phyloP scores from a whole-genome alignment of 768 basidiomycete species.

The Trametes elegans region DNA sequence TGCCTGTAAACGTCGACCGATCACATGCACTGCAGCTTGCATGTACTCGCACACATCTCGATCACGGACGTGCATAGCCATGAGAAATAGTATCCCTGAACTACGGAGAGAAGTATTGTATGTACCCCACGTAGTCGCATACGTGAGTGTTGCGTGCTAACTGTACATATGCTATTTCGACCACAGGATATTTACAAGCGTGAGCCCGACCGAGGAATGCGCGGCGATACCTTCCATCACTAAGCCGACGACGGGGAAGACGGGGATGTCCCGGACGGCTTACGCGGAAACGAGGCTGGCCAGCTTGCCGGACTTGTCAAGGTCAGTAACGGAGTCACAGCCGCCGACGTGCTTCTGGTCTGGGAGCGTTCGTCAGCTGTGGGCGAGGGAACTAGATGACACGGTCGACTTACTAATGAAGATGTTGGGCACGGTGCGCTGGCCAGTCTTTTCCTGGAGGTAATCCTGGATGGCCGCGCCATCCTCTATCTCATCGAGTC shows the following conservation, averaged over 20 bases:
- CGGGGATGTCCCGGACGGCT: not conserved
- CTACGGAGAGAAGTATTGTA: no score
- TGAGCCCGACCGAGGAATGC: not conserved
- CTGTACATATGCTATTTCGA: not conserved
- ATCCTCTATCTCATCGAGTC: constrained; percentile 60
- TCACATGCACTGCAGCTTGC: no score
- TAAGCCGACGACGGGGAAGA: not conserved
- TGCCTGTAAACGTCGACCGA: no score
- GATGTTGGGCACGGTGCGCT: constrained; percentile 72
- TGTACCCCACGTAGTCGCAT: no score
- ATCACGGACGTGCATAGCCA: no score
- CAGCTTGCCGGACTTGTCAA: constrained; percentile 29
- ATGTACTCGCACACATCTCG: no score
- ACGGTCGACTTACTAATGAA: constrained; percentile 56
- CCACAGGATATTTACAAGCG: constrained; percentile 5
- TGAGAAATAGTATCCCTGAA: no score
- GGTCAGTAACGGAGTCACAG: constrained; percentile 26
- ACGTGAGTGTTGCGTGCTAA: not conserved
- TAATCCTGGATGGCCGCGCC: constrained; percentile 66
- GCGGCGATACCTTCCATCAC: not conserved
- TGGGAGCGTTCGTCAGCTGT: constrained; percentile 20
- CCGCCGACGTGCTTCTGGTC: constrained; percentile 55
- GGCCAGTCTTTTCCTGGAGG: constrained; percentile 58
- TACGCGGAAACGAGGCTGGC: constrained; percentile 22
- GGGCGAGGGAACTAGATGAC: not conserved